Evolutionary conservation across 106 monocot species (phyloP).

Genomic region (Dendrobium catenatum): DNA sequence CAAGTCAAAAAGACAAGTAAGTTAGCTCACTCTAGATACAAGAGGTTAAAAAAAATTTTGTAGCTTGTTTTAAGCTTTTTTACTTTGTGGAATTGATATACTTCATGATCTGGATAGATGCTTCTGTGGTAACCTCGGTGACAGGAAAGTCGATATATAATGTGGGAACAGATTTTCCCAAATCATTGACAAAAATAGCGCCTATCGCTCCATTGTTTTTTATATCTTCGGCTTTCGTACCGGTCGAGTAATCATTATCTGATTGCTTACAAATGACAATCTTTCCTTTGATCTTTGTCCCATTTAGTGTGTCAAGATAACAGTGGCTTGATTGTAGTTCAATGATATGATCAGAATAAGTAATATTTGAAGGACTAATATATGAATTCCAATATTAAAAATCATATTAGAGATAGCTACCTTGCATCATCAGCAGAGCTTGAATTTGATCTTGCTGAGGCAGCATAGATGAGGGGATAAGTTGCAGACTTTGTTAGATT

Average conservation of each 20-base stretch:
- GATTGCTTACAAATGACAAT: constrained; percentile 67
- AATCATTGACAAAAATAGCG: constrained; percentile 36
- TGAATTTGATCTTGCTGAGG: constrained; percentile 44
- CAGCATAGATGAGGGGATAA: constrained; percentile 53
- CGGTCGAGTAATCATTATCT: constrained; percentile 7
- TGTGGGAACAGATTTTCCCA: constrained; percentile 19
- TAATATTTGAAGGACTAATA: background rate
- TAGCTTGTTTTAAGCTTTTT: background rate
- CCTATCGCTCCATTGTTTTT: constrained; percentile 47
- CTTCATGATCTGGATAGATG: constrained; percentile 23
- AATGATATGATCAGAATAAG: background rate
- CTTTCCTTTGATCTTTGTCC: constrained; percentile 46
- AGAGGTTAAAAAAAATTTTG: background rate
- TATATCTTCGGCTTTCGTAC: constrained; percentile 14
- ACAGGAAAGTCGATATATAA: constrained; percentile 31
- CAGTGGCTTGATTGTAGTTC: constrained; percentile 43
- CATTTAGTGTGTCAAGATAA: constrained; percentile 38
- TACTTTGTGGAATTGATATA: constrained; percentile 82
- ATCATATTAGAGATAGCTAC: constrained; percentile 11
- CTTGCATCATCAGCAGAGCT: constrained; percentile 31
- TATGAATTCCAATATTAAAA: background rate
- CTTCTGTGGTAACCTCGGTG: constrained; percentile 38
- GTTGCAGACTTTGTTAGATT: constrained; percentile 41
- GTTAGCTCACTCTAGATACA: background rate
- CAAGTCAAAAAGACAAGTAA: background rate